A percentile compares a stretch with the other conserved stretches of the same genome.
These are phyloP conservation scores for Kokia cookei DNA, from an alignment of 441 rosid genomes.

Conservation along the genomic window DNA sequence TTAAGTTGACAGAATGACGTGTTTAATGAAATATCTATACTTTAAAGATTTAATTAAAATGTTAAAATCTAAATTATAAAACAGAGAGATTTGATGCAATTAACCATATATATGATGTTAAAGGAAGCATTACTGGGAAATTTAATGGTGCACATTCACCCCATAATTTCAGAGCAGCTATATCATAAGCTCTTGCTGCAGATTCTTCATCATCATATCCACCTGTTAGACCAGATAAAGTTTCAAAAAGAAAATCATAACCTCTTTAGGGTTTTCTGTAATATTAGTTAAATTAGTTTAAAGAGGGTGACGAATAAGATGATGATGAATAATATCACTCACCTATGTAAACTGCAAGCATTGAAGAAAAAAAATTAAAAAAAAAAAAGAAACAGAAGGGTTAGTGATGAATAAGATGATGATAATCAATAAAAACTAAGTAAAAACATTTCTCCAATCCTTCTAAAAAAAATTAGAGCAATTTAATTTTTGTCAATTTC, in stretches of 20 bases:
- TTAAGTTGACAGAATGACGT: background rate
- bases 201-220: background rate
- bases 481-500: no score
- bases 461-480: no score
- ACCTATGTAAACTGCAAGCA: slow-evolving; percentile 18
- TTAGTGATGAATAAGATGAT: background rate
- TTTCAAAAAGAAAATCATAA: background rate
- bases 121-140: slow-evolving; percentile 9
- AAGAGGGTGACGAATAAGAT: background rate
- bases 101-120: background rate
- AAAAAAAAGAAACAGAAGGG: background rate
- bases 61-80: background rate
- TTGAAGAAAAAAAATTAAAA: background rate
- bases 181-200: slow-evolving; percentile 14
- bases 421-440: background rate
- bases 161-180: slow-evolving; percentile 13
- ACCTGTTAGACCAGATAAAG: background rate
- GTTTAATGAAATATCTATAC: no score
- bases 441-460: no score
- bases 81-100: background rate
- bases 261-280: background rate
- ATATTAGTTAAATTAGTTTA: background rate
- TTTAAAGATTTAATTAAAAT: background rate
- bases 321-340: background rate
- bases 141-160: background rate